Conservation (phyloP, 2,329 filamentous ascomycete genomes). For the Ramichloridium luteum region DNA sequence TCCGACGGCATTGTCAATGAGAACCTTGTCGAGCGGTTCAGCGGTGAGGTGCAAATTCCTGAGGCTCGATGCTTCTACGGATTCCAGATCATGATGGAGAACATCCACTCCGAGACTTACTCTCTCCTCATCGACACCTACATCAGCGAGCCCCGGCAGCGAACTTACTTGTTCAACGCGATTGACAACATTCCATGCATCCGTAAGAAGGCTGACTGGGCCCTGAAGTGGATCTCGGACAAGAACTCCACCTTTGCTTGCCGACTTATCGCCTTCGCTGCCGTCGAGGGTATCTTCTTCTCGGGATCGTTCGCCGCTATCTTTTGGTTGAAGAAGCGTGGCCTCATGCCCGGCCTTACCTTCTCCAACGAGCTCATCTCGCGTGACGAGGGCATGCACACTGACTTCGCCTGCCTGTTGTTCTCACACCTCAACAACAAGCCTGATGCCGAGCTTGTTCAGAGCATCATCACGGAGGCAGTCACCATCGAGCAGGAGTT, state of each 20-base stretch:
- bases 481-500: constrained; percentile 96
- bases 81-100: constrained; percentile 99
- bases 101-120: constrained; percentile 99
- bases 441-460: constrained; percentile 66
- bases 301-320: constrained; percentile 96
- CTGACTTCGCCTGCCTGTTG: constrained; percentile 93
- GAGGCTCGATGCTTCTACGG: constrained; percentile 99
- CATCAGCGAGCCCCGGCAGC: constrained; percentile 93
- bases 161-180: constrained; percentile 90
- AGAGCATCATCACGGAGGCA: constrained; percentile 86
- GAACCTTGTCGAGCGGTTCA: constrained; percentile 97
- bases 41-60: constrained; percentile 87
- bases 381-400: constrained; percentile 97
- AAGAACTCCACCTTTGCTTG: constrained; percentile 88
- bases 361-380: constrained; percentile 99
- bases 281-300: constrained; percentile 99
- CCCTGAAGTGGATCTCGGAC: constrained; percentile 86
- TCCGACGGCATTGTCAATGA: constrained; percentile 99
- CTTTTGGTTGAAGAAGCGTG: constrained; percentile 99
- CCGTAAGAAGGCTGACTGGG: constrained; percentile 97
- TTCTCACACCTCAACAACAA: constrained; percentile 96
- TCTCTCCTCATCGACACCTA: constrained; percentile 98
- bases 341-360: constrained; percentile 93
- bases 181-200: constrained; percentile 99
- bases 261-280: constrained; percentile 91